Conservation (phyloP, 768 basidiomycete genomes). For the Kwoniella dejecticola region DNA sequence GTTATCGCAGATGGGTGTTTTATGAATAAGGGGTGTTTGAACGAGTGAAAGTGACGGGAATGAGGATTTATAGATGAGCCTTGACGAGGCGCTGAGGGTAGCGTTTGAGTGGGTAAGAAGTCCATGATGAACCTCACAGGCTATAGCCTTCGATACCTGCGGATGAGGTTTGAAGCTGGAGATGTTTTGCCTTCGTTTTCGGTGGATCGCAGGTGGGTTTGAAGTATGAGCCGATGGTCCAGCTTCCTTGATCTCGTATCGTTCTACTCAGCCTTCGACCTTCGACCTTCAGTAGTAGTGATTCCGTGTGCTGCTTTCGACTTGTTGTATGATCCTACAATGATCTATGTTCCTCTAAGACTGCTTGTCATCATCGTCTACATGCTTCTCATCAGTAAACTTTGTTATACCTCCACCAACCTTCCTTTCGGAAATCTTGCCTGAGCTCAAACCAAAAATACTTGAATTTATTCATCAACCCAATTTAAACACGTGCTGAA, state of each 20-base stretch:
- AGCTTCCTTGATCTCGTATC: too few species aligned
- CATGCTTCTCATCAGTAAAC: background rate
- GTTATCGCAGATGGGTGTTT: constrained; percentile 97
- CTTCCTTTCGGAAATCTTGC: constrained; percentile 2
- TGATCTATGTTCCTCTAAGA: too few species aligned
- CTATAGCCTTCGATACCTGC: background rate
- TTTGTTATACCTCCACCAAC: constrained; percentile 6
- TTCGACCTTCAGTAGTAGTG: too few species aligned
- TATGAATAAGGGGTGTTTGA: constrained; percentile 67
- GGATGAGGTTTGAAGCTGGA: background rate
- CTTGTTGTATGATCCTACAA: background rate
- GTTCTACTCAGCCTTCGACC: too few species aligned
- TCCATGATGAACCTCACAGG: constrained; percentile 42
- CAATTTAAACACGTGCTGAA: background rate
- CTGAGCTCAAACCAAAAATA: constrained; percentile 1
- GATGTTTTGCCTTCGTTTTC: too few species aligned
- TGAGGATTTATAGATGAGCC: constrained; percentile 47
- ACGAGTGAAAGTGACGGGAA: constrained; percentile 53
- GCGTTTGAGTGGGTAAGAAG: constrained; percentile 46
- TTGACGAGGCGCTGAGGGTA: constrained; percentile 44
- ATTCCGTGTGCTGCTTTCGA: too few species aligned
- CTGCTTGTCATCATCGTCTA: background rate
- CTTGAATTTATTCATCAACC: background rate
- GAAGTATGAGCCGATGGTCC: too few species aligned
- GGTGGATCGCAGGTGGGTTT: too few species aligned